Percentiles rank a stretch among this genome's conserved stretches.
phyloP scores from a whole-genome alignment of 1,139 yeast species.

The Sugiyamaella paludigena region DNA sequence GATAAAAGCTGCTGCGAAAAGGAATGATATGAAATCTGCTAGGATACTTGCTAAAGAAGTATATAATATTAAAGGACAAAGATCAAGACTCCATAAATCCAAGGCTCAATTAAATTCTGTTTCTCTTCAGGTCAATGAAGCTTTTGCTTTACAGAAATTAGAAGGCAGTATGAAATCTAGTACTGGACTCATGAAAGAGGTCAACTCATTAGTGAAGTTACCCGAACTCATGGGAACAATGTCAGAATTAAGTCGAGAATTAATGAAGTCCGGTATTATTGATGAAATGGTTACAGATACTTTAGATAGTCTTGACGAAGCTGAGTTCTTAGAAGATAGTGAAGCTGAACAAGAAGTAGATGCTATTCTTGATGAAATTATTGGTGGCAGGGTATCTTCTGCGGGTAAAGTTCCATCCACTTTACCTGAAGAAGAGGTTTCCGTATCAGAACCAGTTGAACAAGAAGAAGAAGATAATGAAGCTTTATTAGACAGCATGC shows the following conservation, averaged over 20 bases:
- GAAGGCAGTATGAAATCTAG: constrained; percentile 80
- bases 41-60: constrained; percentile 79
- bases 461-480: constrained; percentile 65
- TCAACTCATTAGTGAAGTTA: constrained; percentile 69
- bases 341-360: constrained; percentile 72
- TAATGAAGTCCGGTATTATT: constrained; percentile 83
- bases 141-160: constrained; percentile 79
- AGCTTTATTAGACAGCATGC: constrained; percentile 76
- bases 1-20: constrained; percentile 73
- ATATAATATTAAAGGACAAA: constrained; percentile 70
- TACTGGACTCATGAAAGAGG: constrained; percentile 84
- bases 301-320: constrained; percentile 67
- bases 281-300: constrained; percentile 95
- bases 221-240: constrained; percentile 84
- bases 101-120: constrained; percentile 86
- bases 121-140: constrained; percentile 86
- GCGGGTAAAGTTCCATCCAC: constrained; percentile 44
- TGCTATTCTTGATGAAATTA: constrained; percentile 51
- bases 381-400: constrained; percentile 40
- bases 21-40: constrained; percentile 73
- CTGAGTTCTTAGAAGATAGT: constrained; percentile 63
- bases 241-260: constrained; percentile 82
- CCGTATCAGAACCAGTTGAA: constrained; percentile 49
- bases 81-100: constrained; percentile 69
- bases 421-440: constrained; percentile 37